Evolutionary conservation across 805 yeast genomes (phyloP).

Genomic region (Ascoidea tarda): DNA sequence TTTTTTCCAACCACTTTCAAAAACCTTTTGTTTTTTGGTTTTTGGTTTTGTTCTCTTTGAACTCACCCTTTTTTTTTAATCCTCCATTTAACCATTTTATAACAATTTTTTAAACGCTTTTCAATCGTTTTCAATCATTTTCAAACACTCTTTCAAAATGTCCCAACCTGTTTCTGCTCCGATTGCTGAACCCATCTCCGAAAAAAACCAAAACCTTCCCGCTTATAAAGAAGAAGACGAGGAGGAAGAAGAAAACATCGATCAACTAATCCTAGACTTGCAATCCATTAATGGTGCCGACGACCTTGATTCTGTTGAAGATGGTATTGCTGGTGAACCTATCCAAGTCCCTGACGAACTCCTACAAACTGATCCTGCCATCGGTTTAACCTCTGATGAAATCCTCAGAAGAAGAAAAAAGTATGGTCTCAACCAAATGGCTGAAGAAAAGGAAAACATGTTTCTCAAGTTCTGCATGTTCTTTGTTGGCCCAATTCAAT

Average conservation of each 20-base stretch:
- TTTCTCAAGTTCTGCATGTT: constrained; percentile 70
- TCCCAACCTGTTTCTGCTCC: constrained; percentile 3
- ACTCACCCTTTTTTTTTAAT: not conserved
- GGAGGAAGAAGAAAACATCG: constrained; percentile 59
- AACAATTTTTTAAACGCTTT: not conserved
- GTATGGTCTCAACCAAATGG: constrained; percentile 83
- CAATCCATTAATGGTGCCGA: constrained; percentile 45
- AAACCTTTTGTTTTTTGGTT: not conserved
- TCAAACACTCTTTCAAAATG: not conserved
- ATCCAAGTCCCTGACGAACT: constrained; percentile 79
- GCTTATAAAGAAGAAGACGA: constrained; percentile 41
- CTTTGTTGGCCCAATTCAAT: constrained; percentile 92
- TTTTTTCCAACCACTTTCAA: not conserved
- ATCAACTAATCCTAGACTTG: constrained; percentile 62
- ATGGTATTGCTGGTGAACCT: constrained; percentile 37
- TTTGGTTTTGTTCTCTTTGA: not conserved
- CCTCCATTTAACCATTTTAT: not conserved
- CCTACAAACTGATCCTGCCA: constrained; percentile 66
- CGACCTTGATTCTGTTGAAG: constrained; percentile 38
- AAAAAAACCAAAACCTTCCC: constrained; percentile 38
- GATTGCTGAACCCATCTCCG: constrained; percentile 28
- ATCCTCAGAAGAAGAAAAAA: constrained; percentile 76
- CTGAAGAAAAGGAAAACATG: constrained; percentile 75
- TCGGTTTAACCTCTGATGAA: constrained; percentile 69
- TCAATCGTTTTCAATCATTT: not conserved